Base-by-base conservation (phyloP, 169 alveolate species). In the Plasmodium reichenowi region DNA sequence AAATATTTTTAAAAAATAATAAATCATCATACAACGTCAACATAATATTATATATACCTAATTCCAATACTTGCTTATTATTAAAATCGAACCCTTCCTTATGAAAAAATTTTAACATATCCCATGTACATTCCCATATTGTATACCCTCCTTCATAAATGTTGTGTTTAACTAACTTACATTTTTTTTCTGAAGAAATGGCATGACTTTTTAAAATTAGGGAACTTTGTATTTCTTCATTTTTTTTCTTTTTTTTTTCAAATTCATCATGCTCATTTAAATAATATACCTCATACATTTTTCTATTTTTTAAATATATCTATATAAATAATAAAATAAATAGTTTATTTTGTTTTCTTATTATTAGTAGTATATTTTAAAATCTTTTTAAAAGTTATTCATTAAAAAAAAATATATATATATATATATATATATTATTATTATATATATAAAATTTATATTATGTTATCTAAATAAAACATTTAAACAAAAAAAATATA, bases 71-170 rank as follows among this genome's bases (percentile, higher is more conserved):
- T 26, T 71, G 54, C 29, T 56, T 83, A 70, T 72, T 83, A 63
- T 63, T 45, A 56, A 83, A 83, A 48, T 70, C 73, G 4, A 83
- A 43, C 17, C 47, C 56, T 62, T 83, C 86, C 29, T n/a, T 68
- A 29, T 83, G 66, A 1, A 83, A 48, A 52, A 83, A 83, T 43
- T 43, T 83, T 50, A 83, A 50, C 91, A 83, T 83, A 22, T 83
- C 91, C 91, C 91, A 83, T 50, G 91, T 83, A 60, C 91, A 83
- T 29, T 83, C 91, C 91, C 91, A 83, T 70, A 83, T 83, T 59
- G 91, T 70, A 59, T 83, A 83, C 32, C 91, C 91, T 32, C 91
- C 91, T 56, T 83, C 91, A 48, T 83, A 83, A 15, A 62, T 26
- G 50, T 83, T 83, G 45, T 71, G 52, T 54, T 29, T 62, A 15